Conservation (phyloP, 1,139 yeast genomes). For the Casaregolazyma suthepensis region DNA sequence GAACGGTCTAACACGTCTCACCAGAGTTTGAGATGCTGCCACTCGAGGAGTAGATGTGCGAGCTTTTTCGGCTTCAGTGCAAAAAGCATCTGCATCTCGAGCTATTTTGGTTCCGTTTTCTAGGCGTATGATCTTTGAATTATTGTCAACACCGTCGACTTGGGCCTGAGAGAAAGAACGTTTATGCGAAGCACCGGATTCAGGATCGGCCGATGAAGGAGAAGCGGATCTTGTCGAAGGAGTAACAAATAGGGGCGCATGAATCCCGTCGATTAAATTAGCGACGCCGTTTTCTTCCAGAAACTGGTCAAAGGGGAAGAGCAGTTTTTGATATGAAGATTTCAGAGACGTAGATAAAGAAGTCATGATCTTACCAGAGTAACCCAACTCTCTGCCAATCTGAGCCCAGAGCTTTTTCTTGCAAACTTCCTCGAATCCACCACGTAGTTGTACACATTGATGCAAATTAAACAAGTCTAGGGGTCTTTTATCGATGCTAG, state of each 20-base stretch:
- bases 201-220: neutral
- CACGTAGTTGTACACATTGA: conserved; percentile 33
- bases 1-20: conserved; percentile 17
- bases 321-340: conserved; percentile 38
- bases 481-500: conserved; percentile 34
- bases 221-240: neutral
- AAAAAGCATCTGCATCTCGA: conserved; percentile 2
- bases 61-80: conserved; percentile 4
- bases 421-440: conserved; percentile 35
- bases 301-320: conserved; percentile 34
- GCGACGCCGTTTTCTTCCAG: conserved; percentile 19
- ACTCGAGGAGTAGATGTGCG: conserved; percentile 14
- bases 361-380: conserved; percentile 62
- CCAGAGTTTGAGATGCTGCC: conserved; percentile 12
- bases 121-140: conserved; percentile 10
- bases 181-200: conserved; percentile 11
- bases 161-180: conserved; percentile 3
- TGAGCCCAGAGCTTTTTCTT: conserved; percentile 42
- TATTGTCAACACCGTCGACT: conserved; percentile 11
- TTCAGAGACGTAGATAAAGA: conserved; percentile 65
- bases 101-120: conserved; percentile 3
- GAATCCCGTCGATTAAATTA: conserved; percentile 11
- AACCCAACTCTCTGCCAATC: conserved; percentile 68
- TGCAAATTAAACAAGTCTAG: conserved; percentile 35
- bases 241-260: conserved; percentile 7